Conservation (phyloP, 148 eudicot species). For the Linanthus parryae region DNA sequence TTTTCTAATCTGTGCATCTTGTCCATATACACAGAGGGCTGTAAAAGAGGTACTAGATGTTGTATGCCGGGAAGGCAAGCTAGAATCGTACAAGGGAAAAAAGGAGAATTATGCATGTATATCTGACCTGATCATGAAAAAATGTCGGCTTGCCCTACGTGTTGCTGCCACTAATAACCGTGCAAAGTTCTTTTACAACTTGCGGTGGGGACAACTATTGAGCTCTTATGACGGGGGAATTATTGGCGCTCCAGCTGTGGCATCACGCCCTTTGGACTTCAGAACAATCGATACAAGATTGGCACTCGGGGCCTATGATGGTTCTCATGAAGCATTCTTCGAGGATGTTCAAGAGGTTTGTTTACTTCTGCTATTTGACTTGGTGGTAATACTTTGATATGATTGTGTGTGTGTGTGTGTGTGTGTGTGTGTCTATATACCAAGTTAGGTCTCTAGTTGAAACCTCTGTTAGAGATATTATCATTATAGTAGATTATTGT, state of each 20-base stretch:
- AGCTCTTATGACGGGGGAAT: constrained; percentile 53
- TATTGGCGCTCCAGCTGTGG: constrained; percentile 57
- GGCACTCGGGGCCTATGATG: constrained; percentile 60
- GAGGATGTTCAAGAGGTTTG: constrained; percentile 73
- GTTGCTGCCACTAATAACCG: constrained; percentile 38
- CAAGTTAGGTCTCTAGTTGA: no score
- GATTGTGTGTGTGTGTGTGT: no score
- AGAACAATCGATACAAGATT: constrained; percentile 65
- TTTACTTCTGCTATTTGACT: not conserved
- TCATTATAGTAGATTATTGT: no score
- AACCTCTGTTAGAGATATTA: no score
- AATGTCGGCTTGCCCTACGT: constrained; percentile 49
- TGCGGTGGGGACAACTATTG: constrained; percentile 42
- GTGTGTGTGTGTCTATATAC: no score
- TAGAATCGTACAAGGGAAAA: constrained; percentile 32
- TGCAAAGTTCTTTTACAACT: constrained; percentile 45
- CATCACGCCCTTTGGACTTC: constrained; percentile 57
- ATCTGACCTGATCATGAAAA: constrained; percentile 48
- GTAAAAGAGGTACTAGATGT: constrained; percentile 55
- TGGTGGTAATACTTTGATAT: no score
- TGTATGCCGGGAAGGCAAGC: constrained; percentile 20
- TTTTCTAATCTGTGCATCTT: no score
- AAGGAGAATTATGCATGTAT: constrained; percentile 20
- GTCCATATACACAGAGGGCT: no score
- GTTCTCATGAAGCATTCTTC: constrained; percentile 61